Base-by-base conservation (phyloP, 2,329 filamentous ascomycete species). In the Beauveria brongniartii region DNA sequence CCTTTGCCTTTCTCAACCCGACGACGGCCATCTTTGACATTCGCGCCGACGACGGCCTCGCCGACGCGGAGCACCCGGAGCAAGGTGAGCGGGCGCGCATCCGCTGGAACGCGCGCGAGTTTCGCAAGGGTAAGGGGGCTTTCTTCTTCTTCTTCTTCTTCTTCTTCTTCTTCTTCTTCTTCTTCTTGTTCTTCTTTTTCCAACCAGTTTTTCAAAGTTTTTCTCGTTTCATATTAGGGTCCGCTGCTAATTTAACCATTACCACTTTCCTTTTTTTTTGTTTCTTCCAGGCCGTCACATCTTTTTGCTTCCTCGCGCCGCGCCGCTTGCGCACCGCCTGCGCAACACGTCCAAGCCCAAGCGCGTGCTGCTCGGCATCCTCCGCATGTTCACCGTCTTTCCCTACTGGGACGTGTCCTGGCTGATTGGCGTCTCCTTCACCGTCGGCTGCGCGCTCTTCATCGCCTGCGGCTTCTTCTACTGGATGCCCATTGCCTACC, bases 401-500 rank as follows among this genome's bases (percentile, higher is more conserved):
- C 65, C 66, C 8, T 64, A 66, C 61, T 67, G 66, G 66, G 66
- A 67, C 50, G 61, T 67, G 22, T 67, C 65, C 2, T 67, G 64
- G 55, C 51, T 63, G 16, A 61, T 66, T n/a, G 62, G 63, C 50
- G 61, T 67, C 28, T 59, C 59, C 34, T 67, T 66, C 24, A 64
- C 66, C 16, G 30, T 65, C 18, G 66, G 66, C 30, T 66, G 64
- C 58, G n/a, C 62, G 18, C 59, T 67, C 40, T 68, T 65, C 47
- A 61, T 67, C 43, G 58, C 46, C 40, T 63, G 60, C 52, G 66
- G 66, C 18, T 47, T 86, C 69, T 87, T 89, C 67, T 80, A 79
- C 18, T 87, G 80, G 75, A 74, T 88, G 3, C 86, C 86, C 1
- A 71, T 85, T 2, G 74, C 75, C n/a, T 70, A 72, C 18, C 83